Evolutionary conservation across 371 early-diverging fungal genomes (phyloP).

Genomic region (Zychaea mexicana): DNA sequence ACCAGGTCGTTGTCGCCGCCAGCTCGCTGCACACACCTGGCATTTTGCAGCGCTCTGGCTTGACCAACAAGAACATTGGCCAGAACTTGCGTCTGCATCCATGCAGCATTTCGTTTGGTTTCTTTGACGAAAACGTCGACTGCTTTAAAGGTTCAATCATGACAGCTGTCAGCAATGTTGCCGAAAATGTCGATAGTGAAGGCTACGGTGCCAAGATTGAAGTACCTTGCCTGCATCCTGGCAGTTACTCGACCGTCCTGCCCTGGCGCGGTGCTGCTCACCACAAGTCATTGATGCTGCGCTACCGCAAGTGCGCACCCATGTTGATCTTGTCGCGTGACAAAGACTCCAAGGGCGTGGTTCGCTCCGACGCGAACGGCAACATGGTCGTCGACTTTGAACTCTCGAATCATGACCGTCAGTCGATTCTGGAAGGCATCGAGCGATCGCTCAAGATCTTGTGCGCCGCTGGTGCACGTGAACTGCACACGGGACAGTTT

Average conservation of each 20-base stretch:
- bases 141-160: slow-evolving; percentile 68
- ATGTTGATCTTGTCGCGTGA: slow-evolving; percentile 70
- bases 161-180: slow-evolving; percentile 67
- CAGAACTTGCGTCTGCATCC: slow-evolving; percentile 70
- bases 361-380: slow-evolving; percentile 35
- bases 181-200: slow-evolving; percentile 55
- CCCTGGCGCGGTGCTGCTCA: slow-evolving; percentile 62
- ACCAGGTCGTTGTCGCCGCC: slow-evolving; percentile 64
- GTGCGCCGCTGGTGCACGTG: slow-evolving; percentile 56
- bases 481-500: slow-evolving; percentile 59
- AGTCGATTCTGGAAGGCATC: slow-evolving; percentile 53
- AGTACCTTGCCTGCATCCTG: slow-evolving; percentile 64
- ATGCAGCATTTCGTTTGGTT: slow-evolving; percentile 62
- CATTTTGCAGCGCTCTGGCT: slow-evolving; percentile 63
- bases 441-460: slow-evolving; percentile 54
- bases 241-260: slow-evolving; percentile 35
- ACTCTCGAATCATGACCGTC: slow-evolving; percentile 57
- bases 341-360: slow-evolving; percentile 51
- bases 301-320: slow-evolving; percentile 47
- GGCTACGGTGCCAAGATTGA: slow-evolving; percentile 77
- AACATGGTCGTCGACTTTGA: slow-evolving; percentile 42
- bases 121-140: slow-evolving; percentile 55
- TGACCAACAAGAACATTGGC: slow-evolving; percentile 78
- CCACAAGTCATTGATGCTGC: slow-evolving; percentile 61
- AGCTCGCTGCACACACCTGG: slow-evolving; percentile 75